A percentile compares a stretch with the other conserved stretches of the same genome.
Conservation (phyloP, 179 eudicot species). For the Amaranthus tricolor region DNA sequence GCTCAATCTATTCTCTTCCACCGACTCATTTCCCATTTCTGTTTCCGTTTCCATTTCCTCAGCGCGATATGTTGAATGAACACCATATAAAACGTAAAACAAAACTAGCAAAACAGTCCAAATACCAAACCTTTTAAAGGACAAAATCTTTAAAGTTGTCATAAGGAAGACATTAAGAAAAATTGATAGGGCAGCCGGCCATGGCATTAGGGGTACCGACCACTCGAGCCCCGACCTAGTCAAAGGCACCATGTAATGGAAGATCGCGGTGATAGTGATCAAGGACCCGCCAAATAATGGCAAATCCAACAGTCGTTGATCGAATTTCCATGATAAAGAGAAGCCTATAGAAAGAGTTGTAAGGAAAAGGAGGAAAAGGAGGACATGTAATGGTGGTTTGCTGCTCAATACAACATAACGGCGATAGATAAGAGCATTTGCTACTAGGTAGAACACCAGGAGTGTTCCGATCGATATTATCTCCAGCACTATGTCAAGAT, state of each 20-base stretch:
- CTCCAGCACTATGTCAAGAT: conserved; percentile 60
- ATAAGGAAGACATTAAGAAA: conserved; percentile 69
- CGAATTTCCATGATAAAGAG: conserved; percentile 60
- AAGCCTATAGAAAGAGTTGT: conserved; percentile 53
- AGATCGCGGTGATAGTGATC: conserved; percentile 43
- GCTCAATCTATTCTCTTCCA: conserved; percentile 30
- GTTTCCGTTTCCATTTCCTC: conserved; percentile 36
- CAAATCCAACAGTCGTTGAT: conserved; percentile 43
- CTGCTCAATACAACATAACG: conserved; percentile 43
- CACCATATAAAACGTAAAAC: conserved; percentile 66
- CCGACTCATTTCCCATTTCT: conserved; percentile 24
- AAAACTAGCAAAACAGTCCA: conserved; percentile 56
- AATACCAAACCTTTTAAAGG: conserved; percentile 58
- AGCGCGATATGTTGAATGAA: conserved; percentile 62
- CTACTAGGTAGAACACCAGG: conserved; percentile 73
- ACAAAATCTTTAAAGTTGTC: conserved; percentile 43
- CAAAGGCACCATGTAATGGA: conserved; percentile 38
- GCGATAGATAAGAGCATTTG: conserved; percentile 73
- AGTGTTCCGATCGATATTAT: conserved; percentile 83
- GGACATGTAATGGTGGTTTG: conserved; percentile 41
- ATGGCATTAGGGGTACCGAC: conserved; percentile 76
- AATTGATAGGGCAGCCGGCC: conserved; percentile 68
- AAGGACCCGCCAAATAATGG: conserved; percentile 33
- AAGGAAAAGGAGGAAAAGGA: conserved; percentile 56
- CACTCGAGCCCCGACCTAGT: conserved; percentile 32